These are phyloP conservation scores for Ascochyta clinopodiicola DNA, from an alignment of 2,329 filamentous ascomycete species.

Conservation along the genomic window DNA sequence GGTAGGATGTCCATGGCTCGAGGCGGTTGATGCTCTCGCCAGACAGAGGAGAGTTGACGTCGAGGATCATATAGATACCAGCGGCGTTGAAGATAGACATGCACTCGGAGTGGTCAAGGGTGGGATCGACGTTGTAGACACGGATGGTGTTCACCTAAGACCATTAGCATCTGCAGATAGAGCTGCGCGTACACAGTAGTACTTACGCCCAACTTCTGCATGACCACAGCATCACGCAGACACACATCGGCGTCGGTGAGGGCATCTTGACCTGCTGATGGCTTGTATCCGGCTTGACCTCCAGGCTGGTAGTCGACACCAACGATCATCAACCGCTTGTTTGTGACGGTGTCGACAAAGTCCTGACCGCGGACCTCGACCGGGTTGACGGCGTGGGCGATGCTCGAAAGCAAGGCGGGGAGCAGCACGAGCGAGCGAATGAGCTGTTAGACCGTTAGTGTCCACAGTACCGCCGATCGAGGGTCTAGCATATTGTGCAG, in stretches of 20 bases:
- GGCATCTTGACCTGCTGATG: slow-evolving; percentile 58
- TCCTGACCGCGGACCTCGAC: slow-evolving; percentile 65
- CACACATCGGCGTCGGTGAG: slow-evolving; percentile 64
- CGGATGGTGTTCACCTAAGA: slow-evolving; percentile 66
- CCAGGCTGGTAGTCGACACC: slow-evolving; percentile 69
- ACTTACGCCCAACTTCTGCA: slow-evolving; percentile 64
- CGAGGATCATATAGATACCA: slow-evolving; percentile 70
- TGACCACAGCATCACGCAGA: slow-evolving; percentile 67
- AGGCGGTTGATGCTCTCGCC: slow-evolving; percentile 64
- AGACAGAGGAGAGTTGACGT: slow-evolving; percentile 67
- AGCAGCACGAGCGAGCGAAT: slow-evolving; percentile 36
- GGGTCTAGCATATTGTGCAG: slow-evolving; percentile 8
- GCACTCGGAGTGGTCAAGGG: slow-evolving; percentile 66
- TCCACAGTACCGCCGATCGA: slow-evolving; percentile 7
- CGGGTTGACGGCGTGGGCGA: slow-evolving; percentile 61
- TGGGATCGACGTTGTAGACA: slow-evolving; percentile 68
- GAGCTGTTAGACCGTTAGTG: slow-evolving; percentile 30
- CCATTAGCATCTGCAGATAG: background rate
- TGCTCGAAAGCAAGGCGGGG: slow-evolving; percentile 47
- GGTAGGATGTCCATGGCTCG: slow-evolving; percentile 63
- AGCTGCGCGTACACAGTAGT: background rate
- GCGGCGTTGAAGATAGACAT: slow-evolving; percentile 70
- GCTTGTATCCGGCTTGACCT: slow-evolving; percentile 64
- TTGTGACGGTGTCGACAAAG: slow-evolving; percentile 65
- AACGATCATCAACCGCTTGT: slow-evolving; percentile 66